Evolutionary conservation across 1,139 yeast genomes (phyloP).

Genomic region (Wickerhamomyces sp.): DNA sequence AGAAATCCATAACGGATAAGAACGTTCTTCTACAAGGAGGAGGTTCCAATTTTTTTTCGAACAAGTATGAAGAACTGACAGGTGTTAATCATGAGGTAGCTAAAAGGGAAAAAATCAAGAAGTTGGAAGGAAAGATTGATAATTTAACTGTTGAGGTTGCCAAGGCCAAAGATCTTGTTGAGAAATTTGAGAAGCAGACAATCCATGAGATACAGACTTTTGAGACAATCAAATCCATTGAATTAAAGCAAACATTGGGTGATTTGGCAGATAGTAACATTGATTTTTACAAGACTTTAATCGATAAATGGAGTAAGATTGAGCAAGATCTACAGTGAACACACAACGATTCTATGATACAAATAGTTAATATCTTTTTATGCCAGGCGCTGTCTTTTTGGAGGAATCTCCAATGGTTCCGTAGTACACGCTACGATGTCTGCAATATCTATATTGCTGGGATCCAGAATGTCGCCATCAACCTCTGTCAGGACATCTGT

Average conservation of each 20-base stretch:
- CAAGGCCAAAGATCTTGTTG: slow-evolving; percentile 65
- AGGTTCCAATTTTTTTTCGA: slow-evolving; percentile 46
- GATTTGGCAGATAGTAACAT: slow-evolving; percentile 74
- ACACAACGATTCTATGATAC: not conserved
- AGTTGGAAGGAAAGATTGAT: slow-evolving; percentile 52
- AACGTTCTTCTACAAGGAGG: slow-evolving; percentile 52
- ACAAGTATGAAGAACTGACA: slow-evolving; percentile 53
- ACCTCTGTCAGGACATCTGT: slow-evolving; percentile 22
- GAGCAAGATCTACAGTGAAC: slow-evolving; percentile 30
- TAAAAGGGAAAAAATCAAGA: slow-evolving; percentile 45
- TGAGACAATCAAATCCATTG: slow-evolving; percentile 74
- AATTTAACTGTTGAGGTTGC: slow-evolving; percentile 53
- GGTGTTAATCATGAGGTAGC: slow-evolving; percentile 56
- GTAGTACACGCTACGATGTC: slow-evolving; percentile 20
- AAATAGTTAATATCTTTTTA: not conserved
- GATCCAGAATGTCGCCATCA: slow-evolving; percentile 26
- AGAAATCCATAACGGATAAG: slow-evolving; percentile 65
- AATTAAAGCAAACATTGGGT: slow-evolving; percentile 65
- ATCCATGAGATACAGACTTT: slow-evolving; percentile 74
- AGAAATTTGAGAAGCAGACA: slow-evolving; percentile 61
- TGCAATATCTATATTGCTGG: slow-evolving; percentile 14
- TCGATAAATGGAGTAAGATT: slow-evolving; percentile 65
- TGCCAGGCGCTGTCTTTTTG: slow-evolving; percentile 4
- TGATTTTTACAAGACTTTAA: slow-evolving; percentile 65
- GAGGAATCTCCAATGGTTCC: slow-evolving; percentile 11